Evolutionary conservation across 768 basidiomycete species (phyloP).

Genomic region (Xanthoconium purpureum): DNA sequence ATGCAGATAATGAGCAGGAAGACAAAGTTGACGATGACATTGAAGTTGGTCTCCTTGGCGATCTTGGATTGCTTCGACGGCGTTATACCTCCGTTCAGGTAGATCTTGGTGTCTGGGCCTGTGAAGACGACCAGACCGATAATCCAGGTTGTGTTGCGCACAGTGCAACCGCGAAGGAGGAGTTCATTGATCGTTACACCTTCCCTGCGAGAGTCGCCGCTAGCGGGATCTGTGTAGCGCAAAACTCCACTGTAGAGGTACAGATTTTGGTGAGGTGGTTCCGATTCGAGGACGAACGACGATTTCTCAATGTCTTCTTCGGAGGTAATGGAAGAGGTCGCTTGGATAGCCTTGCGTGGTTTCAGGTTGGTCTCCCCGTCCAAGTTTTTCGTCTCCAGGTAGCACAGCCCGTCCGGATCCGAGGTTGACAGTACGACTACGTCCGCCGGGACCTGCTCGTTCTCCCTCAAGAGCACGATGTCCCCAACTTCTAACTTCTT

Average conservation of each 20-base stretch:
- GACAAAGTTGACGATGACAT: slow-evolving; percentile 90
- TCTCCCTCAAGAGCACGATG: slow-evolving; percentile 82
- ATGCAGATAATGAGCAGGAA: slow-evolving; percentile 76
- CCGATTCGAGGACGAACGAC: slow-evolving; percentile 85
- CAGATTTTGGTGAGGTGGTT: slow-evolving; percentile 90
- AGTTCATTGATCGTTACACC: slow-evolving; percentile 89
- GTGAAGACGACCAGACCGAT: slow-evolving; percentile 95
- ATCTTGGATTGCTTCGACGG: slow-evolving; percentile 98
- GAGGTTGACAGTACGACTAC: slow-evolving; percentile 90
- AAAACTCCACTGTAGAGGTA: slow-evolving; percentile 88
- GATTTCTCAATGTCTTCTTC: slow-evolving; percentile 92
- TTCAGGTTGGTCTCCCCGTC: slow-evolving; percentile 99
- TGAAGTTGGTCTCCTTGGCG: slow-evolving; percentile 97
- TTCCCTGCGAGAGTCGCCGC: slow-evolving; percentile 56
- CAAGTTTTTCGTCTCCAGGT: slow-evolving; percentile 96
- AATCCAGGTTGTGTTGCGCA: slow-evolving; percentile 90
- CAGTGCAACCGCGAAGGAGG: slow-evolving; percentile 83
- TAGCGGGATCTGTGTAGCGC: slow-evolving; percentile 58
- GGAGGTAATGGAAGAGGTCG: slow-evolving; percentile 68
- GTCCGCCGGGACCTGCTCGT: slow-evolving; percentile 96
- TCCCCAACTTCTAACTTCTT: slow-evolving; percentile 99
- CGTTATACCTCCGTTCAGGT: slow-evolving; percentile 88
- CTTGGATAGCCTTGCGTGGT: slow-evolving; percentile 70
- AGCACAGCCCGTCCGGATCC: slow-evolving; percentile 88
- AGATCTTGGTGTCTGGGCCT: slow-evolving; percentile 89